phyloP scores from a whole-genome alignment of 2,329 filamentous ascomycete species.

The Penicillium palitans region DNA sequence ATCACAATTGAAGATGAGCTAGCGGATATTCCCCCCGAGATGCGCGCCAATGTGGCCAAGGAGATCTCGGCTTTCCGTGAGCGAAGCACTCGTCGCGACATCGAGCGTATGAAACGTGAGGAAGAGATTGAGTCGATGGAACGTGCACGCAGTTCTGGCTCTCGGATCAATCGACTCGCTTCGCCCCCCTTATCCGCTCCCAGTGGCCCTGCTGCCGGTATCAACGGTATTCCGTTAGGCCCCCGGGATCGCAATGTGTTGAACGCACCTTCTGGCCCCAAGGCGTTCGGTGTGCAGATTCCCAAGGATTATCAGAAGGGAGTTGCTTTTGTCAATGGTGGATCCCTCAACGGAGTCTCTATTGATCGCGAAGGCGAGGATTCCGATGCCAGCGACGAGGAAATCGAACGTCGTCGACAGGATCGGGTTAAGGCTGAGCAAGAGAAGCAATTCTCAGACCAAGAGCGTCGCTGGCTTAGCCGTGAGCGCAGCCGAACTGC shows the following conservation, averaged over 20 bases:
- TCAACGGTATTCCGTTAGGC: conserved; percentile 76
- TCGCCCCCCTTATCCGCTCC: conserved; percentile 68
- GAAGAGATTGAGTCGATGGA: conserved; percentile 91
- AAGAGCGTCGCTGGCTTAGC: conserved; percentile 87
- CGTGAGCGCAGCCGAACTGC: conserved; percentile 80
- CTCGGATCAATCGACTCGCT: conserved; percentile 65
- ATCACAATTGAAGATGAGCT: conserved; percentile 88
- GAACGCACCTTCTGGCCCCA: conserved; percentile 74
- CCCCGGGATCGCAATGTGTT: conserved; percentile 67
- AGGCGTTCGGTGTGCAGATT: conserved; percentile 62
- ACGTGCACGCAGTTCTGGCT: conserved; percentile 66
- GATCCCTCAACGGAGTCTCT: conserved; percentile 61
- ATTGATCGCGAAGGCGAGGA: conserved; percentile 77
- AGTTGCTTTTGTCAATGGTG: conserved; percentile 79
- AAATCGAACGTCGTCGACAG: conserved; percentile 71
- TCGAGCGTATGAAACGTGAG: conserved; percentile 82
- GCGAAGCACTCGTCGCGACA: conserved; percentile 80
- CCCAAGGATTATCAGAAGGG: conserved; percentile 74
- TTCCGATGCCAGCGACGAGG: conserved; percentile 81
- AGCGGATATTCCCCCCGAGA: conserved; percentile 91
- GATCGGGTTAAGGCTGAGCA: conserved; percentile 72
- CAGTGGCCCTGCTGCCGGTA: conserved; percentile 60
- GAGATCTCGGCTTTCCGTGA: conserved; percentile 96
- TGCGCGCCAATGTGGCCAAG: conserved; percentile 89
- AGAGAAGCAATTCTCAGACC: conserved; percentile 78